A percentile compares a stretch with the other conserved stretches of the same genome.
Conservation (phyloP, 768 basidiomycete genomes). For the Neoboletus magnificus region DNA sequence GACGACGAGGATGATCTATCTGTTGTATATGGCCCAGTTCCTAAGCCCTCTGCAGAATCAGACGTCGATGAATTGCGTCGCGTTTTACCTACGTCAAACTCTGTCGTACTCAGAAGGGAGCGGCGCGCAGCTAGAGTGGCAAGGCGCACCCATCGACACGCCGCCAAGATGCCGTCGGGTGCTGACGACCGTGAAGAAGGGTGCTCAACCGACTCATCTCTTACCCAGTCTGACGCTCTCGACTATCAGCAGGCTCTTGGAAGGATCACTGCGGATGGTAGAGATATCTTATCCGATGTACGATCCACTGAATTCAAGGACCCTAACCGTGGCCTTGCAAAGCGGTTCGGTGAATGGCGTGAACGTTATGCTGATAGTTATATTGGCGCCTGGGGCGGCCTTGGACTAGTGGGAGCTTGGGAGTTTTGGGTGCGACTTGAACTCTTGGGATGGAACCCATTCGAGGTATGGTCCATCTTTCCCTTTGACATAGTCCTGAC, state of each 20-base stretch:
- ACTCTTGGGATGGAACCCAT: slow-evolving; percentile 82
- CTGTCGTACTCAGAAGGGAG: slow-evolving; percentile 45
- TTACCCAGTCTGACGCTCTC: slow-evolving; percentile 60
- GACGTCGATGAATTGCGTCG: slow-evolving; percentile 65
- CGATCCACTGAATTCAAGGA: slow-evolving; percentile 80
- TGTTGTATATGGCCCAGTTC: slow-evolving; percentile 57
- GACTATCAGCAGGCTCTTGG: slow-evolving; percentile 67
- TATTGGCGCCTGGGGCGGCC: slow-evolving; percentile 82
- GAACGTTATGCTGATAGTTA: slow-evolving; percentile 77
- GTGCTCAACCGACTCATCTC: slow-evolving; percentile 80
- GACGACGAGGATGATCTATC: slow-evolving; percentile 84
- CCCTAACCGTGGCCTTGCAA: slow-evolving; percentile 68
- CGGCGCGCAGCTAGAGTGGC: slow-evolving; percentile 56
- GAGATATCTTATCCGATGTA: slow-evolving; percentile 74
- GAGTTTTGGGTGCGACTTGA: slow-evolving; percentile 93
- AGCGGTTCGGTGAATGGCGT: slow-evolving; percentile 70
- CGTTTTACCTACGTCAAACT: slow-evolving; percentile 43
- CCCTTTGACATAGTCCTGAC: slow-evolving; percentile 1
- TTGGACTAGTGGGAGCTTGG: slow-evolving; percentile 86
- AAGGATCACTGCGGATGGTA: slow-evolving; percentile 48
- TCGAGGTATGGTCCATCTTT: slow-evolving; percentile 52
- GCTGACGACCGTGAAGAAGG: slow-evolving; percentile 60
- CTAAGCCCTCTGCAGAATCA: slow-evolving; percentile 28
- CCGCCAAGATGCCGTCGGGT: slow-evolving; percentile 23
- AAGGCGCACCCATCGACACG: slow-evolving; percentile 49